Base-by-base conservation (phyloP, 1,284 basidiomycete genomes). In the Mycena sp. region DNA sequence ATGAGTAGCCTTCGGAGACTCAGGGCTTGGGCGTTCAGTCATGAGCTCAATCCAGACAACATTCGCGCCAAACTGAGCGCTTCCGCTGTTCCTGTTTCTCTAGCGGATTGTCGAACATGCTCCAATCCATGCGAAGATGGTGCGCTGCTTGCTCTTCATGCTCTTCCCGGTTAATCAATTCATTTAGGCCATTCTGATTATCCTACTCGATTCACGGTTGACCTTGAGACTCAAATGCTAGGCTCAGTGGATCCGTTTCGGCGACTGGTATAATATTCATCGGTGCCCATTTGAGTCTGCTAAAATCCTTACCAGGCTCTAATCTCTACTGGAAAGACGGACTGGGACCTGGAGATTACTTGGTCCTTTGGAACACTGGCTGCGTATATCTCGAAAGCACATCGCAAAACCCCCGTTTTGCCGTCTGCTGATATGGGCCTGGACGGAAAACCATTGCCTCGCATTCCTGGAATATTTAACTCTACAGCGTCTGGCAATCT, bases 291-390 rank as follows among this genome's bases (percentile, higher is more conserved):
- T 3, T 28, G 1, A 25, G 25, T 4, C n/a, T 16, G 9, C 19
- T 25, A 6, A 26, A 9, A 30, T 50, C 29, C n/a, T n/a, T n/a
- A n/a, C n/a, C 67, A 94, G 89, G 82, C 95, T 29, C 82, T 96
- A 32, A 92, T 97, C 57, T 95, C 93, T 0, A 96, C 94, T 0
- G 94, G 93, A 16, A 90, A 91, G 77, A 85, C 88, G 29, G 93
- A 97, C 76, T 96, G 95, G 95, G 85, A 87, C 44, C 83, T 83
- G 37, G 89, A 94, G 60, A 87, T 96, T 63, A 89, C 90, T 5
- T 83, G 87, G 60, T 88, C 84, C 28, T 77, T 82, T 48, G 86
- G 83, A 64, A 87, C 90, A 6, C 86, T 95, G 32, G 91, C 94
- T n/a, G 80, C 87, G 28, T 81, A 87, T 69, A 76, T 96, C 58